These are phyloP conservation scores for Aphanomyces cochlioides DNA, from an alignment of 352 stramenopile species.

Conservation along the genomic window DNA sequence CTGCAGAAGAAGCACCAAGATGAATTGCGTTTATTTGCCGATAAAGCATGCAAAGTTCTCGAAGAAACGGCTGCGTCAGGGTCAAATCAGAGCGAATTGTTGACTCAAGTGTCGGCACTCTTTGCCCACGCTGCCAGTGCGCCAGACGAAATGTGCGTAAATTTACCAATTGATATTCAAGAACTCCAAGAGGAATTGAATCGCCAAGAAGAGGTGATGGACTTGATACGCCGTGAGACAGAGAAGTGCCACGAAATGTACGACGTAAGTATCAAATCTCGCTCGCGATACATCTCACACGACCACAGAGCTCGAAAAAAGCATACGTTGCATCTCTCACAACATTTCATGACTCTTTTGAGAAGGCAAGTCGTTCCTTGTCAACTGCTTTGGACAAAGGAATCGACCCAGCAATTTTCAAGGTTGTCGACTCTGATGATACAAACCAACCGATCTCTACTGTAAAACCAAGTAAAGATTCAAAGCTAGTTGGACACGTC, in stretches of 20 bases:
- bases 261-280: background rate
- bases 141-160: conserved; percentile 25
- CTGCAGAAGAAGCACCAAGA: conserved; percentile 29
- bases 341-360: background rate
- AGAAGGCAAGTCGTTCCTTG: background rate
- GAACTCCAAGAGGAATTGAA: conserved; percentile 23
- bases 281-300: background rate
- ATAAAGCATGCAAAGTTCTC: background rate
- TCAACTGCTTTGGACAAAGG: conserved; percentile 12
- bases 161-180: conserved; percentile 24
- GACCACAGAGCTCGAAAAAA: conserved; percentile 5
- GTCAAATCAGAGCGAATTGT: conserved; percentile 2
- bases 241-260: background rate
- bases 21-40: conserved; percentile 19
- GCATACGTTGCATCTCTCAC: background rate
- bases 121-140: conserved; percentile 26
- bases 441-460: background rate
- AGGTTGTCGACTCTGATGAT: conserved; percentile 24
- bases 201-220: conserved; percentile 3
- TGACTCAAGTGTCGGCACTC: conserved; percentile 18
- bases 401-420: conserved; percentile 23
- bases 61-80: background rate
- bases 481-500: conserved; percentile 19
- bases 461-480: background rate
- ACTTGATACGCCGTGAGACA: conserved; percentile 1